Evolutionary conservation across 305 asterid species (phyloP).

Genomic region (Coffea humblotiana): DNA sequence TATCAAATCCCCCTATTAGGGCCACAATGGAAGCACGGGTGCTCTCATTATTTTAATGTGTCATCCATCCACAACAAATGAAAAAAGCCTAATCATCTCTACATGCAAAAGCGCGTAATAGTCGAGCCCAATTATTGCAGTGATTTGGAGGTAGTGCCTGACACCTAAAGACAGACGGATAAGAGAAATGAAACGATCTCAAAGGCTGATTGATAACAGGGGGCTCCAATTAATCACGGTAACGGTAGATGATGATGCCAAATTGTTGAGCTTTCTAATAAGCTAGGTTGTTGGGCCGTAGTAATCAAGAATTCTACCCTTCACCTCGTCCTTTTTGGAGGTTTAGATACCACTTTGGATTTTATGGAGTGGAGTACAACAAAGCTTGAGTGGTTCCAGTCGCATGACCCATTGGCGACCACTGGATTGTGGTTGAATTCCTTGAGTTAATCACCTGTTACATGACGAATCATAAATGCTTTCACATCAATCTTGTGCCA

Average conservation of each 20-base stretch:
- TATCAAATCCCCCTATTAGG: slow-evolving; percentile 11
- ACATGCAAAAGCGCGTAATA: background rate
- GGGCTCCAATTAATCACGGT: background rate
- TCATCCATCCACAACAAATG: background rate
- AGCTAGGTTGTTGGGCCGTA: slow-evolving; percentile 10
- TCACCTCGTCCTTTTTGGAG: background rate
- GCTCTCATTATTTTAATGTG: background rate
- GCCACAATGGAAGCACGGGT: background rate
- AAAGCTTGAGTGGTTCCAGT: too few relatives aligned
- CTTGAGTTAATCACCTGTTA: too few relatives aligned
- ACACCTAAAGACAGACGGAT: background rate
- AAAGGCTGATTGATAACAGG: too few relatives aligned
- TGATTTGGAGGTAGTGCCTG: background rate
- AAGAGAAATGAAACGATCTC: too few relatives aligned
- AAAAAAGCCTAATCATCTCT: slow-evolving; percentile 5
- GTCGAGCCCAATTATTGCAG: background rate
- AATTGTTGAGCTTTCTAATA: slow-evolving; percentile 2
- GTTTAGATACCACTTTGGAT: too few relatives aligned
- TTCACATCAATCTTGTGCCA: background rate
- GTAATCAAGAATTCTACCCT: slow-evolving; percentile 5
- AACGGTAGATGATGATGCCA: background rate
- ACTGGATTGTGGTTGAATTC: too few relatives aligned
- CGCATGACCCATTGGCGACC: too few relatives aligned
- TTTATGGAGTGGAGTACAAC: too few relatives aligned
- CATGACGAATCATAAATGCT: too few relatives aligned